Evolutionary conservation across 306 rosid genomes (phyloP).

Genomic region (Casuarina glauca): DNA sequence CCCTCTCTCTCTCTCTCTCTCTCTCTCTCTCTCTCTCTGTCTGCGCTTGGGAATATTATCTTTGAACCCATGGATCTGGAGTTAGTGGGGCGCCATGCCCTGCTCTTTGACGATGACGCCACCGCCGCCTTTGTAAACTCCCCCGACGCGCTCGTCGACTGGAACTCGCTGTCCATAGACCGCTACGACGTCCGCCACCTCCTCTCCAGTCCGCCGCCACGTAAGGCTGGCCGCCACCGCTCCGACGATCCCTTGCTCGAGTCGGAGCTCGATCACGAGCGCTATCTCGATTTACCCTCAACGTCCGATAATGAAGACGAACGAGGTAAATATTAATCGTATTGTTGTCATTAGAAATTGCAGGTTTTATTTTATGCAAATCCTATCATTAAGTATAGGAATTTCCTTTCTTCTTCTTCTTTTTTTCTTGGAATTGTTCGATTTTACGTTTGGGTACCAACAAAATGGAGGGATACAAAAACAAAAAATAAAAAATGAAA

Average conservation of each 20-base stretch:
- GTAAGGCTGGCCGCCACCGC: conserved; percentile 54
- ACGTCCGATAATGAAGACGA: conserved; percentile 37
- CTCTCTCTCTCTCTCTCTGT: neutral
- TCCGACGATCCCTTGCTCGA: conserved; percentile 39
- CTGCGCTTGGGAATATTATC: neutral
- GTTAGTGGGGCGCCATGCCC: conserved; percentile 76
- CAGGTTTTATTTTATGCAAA: no score
- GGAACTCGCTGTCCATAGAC: conserved; percentile 84
- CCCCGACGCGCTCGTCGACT: conserved; percentile 70
- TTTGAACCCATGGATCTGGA: conserved; percentile 57
- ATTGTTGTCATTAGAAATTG: no score
- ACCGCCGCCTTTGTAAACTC: conserved; percentile 76
- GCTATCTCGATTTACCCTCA: conserved; percentile 75
- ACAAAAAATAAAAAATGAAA: neutral
- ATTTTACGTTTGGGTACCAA: neutral
- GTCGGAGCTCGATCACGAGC: conserved; percentile 56
- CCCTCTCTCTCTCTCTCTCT: neutral
- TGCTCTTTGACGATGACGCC: conserved; percentile 80
- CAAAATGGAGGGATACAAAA: neutral
- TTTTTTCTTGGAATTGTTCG: neutral
- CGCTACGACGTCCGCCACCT: conserved; percentile 95
- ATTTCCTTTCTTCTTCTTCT: neutral
- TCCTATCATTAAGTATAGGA: neutral
- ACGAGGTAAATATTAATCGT: conserved; percentile 46
- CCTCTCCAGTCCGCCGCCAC: conserved; percentile 59